A percentile compares a stretch with the other conserved stretches of the same genome.
phyloP scores from a whole-genome alignment of 257 asterid species.

The Lavandula angustifolia region DNA sequence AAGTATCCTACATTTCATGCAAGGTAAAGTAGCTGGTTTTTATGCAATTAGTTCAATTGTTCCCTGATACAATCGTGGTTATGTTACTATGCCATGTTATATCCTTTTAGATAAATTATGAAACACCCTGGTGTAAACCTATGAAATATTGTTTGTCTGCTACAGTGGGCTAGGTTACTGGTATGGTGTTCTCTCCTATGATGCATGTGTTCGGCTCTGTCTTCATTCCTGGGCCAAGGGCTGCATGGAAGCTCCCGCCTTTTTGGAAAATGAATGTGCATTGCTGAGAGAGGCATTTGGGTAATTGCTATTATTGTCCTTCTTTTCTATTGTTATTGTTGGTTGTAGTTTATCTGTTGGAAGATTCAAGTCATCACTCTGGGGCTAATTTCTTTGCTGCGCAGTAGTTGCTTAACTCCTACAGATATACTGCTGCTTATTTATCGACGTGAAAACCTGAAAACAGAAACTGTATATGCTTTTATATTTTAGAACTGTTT shows the following conservation, averaged over 20 bases:
- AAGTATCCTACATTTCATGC: constrained; percentile 87
- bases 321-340: constrained; percentile 21
- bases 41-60: not conserved
- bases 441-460: constrained; percentile 5
- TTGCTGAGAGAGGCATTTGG: constrained; percentile 80
- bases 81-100: not conserved
- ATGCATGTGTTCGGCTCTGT: constrained; percentile 94
- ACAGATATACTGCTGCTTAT: not conserved
- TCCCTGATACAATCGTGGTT: not conserved
- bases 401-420: constrained; percentile 3
- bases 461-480: not conserved
- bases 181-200: constrained; percentile 76
- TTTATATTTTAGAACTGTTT: not conserved
- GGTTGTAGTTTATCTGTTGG: not conserved
- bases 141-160: constrained; percentile 27
- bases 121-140: constrained; percentile 1
- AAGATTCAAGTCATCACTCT: not conserved
- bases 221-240: constrained; percentile 86
- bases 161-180: constrained; percentile 87
- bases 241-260: constrained; percentile 70
- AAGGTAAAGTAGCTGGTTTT: constrained; percentile 47
- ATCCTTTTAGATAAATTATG: not conserved
- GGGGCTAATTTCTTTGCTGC: not conserved
- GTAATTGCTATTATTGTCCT: constrained; percentile 36
- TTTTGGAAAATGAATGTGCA: constrained; percentile 88